Evolutionary conservation across 116 monocot species (phyloP).

Genomic region (Iris pallida): DNA sequence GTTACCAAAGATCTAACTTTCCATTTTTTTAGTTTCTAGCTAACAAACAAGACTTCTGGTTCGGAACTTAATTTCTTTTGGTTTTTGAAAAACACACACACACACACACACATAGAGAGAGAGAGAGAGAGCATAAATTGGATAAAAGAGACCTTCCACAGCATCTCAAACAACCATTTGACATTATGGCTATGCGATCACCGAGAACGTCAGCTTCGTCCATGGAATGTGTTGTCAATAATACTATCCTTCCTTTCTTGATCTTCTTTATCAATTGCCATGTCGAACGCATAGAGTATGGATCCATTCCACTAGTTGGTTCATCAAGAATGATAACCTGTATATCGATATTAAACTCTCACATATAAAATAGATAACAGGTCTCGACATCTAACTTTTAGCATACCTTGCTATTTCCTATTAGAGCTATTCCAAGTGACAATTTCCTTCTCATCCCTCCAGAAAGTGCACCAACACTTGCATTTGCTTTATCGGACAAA

Average conservation of each 20-base stretch:
- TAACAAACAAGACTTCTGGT: too few species aligned
- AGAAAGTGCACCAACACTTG: slow-evolving; percentile 69
- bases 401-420: slow-evolving; percentile 87
- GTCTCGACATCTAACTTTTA: too few species aligned
- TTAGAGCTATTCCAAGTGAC: slow-evolving; percentile 85
- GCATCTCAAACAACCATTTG: slow-evolving; percentile 76
- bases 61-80: too few species aligned
- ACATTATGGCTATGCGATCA: slow-evolving; percentile 95
- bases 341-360: not conserved
- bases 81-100: too few species aligned
- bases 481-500: slow-evolving; percentile 65
- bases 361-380: too few species aligned
- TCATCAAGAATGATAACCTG: slow-evolving; percentile 96
- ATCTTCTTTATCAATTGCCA: slow-evolving; percentile 93
- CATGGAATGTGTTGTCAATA: slow-evolving; percentile 95
- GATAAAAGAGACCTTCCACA: slow-evolving; percentile 64
- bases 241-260: slow-evolving; percentile 74
- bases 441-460: slow-evolving; percentile 97
- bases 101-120: too few species aligned
- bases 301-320: slow-evolving; percentile 99
- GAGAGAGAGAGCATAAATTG: not conserved
- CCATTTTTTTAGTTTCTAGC: too few species aligned
- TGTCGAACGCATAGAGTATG: slow-evolving; percentile 92
- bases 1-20: too few species aligned
- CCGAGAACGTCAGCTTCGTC: slow-evolving; percentile 95